Conservation (phyloP, 2,329 filamentous ascomycete genomes). For the Dothistroma pini region DNA sequence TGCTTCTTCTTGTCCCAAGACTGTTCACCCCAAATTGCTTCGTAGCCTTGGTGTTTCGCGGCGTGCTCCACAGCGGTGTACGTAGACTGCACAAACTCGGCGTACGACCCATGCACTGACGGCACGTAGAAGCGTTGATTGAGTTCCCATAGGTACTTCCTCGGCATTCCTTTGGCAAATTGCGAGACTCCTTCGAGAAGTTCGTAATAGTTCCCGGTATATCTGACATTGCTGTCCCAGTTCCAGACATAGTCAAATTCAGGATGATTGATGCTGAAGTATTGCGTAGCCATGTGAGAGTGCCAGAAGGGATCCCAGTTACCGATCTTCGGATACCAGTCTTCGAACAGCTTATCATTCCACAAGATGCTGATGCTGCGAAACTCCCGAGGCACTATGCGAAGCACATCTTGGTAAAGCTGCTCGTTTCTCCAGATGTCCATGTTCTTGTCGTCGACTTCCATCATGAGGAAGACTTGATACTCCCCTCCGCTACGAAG, state of each 20-base stretch:
- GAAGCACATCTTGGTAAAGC: conserved; percentile 59
- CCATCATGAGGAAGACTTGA: conserved; percentile 47
- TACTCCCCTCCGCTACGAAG: conserved; percentile 48
- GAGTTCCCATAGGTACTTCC: conserved; percentile 58
- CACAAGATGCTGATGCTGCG: conserved; percentile 68
- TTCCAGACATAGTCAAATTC: conserved; percentile 80
- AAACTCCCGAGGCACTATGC: conserved; percentile 66
- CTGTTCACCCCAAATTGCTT: conserved; percentile 72
- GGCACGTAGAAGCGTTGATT: conserved; percentile 56
- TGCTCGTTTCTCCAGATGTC: conserved; percentile 58
- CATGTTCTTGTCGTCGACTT: conserved; percentile 51
- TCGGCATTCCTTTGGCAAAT: conserved; percentile 52
- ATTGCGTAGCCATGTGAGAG: conserved; percentile 71
- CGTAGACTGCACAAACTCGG: conserved; percentile 43
- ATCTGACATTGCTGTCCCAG: conserved; percentile 79
- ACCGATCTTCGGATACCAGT: conserved; percentile 48
- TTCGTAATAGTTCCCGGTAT: conserved; percentile 78
- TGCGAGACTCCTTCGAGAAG: conserved; percentile 63
- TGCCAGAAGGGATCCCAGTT: conserved; percentile 51
- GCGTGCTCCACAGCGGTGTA: conserved; percentile 41
- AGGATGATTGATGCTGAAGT: conserved; percentile 70
- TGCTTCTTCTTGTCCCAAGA: conserved; percentile 65
- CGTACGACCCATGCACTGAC: conserved; percentile 49
- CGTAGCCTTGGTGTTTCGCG: conserved; percentile 34
- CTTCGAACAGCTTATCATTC: conserved; percentile 57